Base-by-base conservation (phyloP, 257 asterid species). In the Buddleja alternifolia region DNA sequence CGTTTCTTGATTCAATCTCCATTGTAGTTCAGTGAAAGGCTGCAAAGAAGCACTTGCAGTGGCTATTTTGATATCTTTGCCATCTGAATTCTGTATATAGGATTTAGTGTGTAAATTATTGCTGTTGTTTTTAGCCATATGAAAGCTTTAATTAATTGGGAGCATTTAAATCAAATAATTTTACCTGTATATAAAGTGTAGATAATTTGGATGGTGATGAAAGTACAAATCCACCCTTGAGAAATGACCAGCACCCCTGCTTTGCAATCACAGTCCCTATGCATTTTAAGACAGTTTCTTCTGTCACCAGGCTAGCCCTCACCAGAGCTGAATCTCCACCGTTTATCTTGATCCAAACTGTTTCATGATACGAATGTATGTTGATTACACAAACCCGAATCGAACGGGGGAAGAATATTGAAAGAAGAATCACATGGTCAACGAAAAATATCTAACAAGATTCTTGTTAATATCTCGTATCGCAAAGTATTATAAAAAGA, bases 191-290 rank as follows among this genome's bases (percentile, higher is more conserved):
- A 40, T 74, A 73, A 8, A 88, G 81, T 15, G 66, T 63, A 8
- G 93, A 79, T 8, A 73, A 66, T 53, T 65, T 68, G 9, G 88
- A 82, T 9, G 89, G 84, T 19, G 86, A 73, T 51, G 84, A 62
- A 4, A 85, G 17, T 0, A 77, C 80, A 73, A 88, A 84, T 50
- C 95, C 97, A 71, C 96, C 97, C 85, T 88, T 86, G 57, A 88
- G 90, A 71, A 90, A 88, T 0, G 92, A 84, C 88, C 92, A 90
- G 60, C 97, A 90, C 0, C 93, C 87, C 11, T n/a, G 48, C 52
- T 69, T 67, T 29, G 93, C 93, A 61, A 83, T 73, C 41, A 88
- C 95, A 32, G 82, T 86, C 39, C 96, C 96, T 9, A 85, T 75
- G 77, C 90, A 90, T 36, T 77, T 59, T 17, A 73, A 16, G 14